Conservation (phyloP, 1,284 basidiomycete genomes). For the Rhodotorula sp. region DNA sequence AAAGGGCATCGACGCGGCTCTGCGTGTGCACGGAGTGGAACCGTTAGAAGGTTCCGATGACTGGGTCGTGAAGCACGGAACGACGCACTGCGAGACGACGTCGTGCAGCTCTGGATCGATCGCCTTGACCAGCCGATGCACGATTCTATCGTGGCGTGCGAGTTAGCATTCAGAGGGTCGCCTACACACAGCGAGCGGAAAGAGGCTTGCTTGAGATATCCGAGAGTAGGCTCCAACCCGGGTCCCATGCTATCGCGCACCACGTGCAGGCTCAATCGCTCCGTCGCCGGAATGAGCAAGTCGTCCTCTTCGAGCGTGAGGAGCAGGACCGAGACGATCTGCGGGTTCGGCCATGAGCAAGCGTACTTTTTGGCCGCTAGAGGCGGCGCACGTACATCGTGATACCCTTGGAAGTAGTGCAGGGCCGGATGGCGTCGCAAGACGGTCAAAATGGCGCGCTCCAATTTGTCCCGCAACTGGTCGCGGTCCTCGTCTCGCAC, state of each 20-base stretch:
- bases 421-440: slow-evolving; percentile 43
- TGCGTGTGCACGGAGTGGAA: neutral
- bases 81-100: slow-evolving; percentile 36
- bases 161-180: neutral
- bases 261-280: slow-evolving; percentile 41
- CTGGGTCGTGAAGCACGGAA: neutral
- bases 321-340: slow-evolving; percentile 46
- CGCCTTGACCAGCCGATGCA: slow-evolving; percentile 37
- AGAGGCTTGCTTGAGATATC: slow-evolving; percentile 43
- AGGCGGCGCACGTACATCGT: slow-evolving; percentile 15
- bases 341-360: slow-evolving; percentile 12
- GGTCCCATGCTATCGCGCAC: slow-evolving; percentile 45
- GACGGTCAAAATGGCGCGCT: slow-evolving; percentile 39
- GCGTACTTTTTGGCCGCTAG: neutral
- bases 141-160: slow-evolving; percentile 21
- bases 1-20: slow-evolving; percentile 44
- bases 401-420: slow-evolving; percentile 47
- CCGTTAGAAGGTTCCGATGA: neutral
- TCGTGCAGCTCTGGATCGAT: slow-evolving; percentile 36
- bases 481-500: slow-evolving; percentile 34
- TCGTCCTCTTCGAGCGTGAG: slow-evolving; percentile 42
- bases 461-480: slow-evolving; percentile 35
- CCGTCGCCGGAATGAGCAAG: slow-evolving; percentile 19
- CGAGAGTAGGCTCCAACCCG: slow-evolving; percentile 45
- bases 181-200: too few species aligned